Percentiles rank a stretch among this genome's conserved stretches.
phyloP scores from a whole-genome alignment of 306 rosid species.

The Cicer bijugum region DNA sequence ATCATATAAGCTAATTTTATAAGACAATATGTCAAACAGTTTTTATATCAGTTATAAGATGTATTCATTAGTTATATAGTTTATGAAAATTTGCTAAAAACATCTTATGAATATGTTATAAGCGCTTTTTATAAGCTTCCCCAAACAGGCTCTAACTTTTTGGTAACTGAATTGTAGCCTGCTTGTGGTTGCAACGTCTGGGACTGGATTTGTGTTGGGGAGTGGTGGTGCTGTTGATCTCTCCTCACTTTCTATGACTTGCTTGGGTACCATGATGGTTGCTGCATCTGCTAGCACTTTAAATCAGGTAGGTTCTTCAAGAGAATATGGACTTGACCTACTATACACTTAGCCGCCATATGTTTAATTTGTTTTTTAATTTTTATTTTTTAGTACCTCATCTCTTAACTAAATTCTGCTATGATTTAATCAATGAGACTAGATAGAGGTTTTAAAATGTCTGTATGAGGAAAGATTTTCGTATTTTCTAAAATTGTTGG shows the following conservation, averaged over 20 bases:
- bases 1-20: no score
- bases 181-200: constrained; percentile 95
- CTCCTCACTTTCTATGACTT: constrained; percentile 75
- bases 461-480: background rate
- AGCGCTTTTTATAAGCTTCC: no score
- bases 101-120: no score
- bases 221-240: constrained; percentile 71
- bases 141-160: background rate
- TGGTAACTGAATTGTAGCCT: constrained; percentile 56
- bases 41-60: no score
- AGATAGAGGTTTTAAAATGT: background rate
- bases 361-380: background rate
- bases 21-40: no score
- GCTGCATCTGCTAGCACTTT: constrained; percentile 92
- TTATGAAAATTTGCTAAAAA: no score
- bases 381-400: background rate
- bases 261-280: constrained; percentile 98
- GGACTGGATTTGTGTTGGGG: constrained; percentile 92
- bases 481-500: background rate
- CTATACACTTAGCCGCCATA: background rate
- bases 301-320: constrained; percentile 71
- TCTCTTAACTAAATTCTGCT: constrained; percentile 1
- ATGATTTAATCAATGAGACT: constrained; percentile 7
- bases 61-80: no score
- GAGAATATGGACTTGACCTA: background rate